Base-by-base conservation (phyloP, 306 rosid genomes). In the Quillaja saponaria region DNA sequence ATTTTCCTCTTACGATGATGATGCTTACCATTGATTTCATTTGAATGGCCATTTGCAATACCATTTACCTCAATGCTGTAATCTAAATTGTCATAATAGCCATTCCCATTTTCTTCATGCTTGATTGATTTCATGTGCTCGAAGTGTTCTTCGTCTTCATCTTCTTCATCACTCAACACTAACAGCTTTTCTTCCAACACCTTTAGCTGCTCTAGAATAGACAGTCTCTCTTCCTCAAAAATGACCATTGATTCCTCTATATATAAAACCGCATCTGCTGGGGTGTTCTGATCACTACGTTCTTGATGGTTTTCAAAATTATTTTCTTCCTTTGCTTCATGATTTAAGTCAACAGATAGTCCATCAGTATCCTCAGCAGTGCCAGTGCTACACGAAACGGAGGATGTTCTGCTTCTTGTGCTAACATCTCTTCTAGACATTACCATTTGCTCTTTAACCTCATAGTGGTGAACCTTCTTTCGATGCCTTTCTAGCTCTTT, bases 161-260 rank as follows among this genome's bases (percentile, higher is more conserved):
- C 85, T 68, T 84, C 96, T 55, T 80, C 88, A 16, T 76, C 76
- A 33, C 72, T 80, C 78, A 92, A 78, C 16, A 79, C 67, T 37
- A 86, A 82, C 65, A 92, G 90, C 82, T 91, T 91, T 66, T 82
- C 91, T 86, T 91, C 97, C 61, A 91, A 67, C 28, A 82, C 72
- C 73, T 89, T 86, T 19, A 91, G 81, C 75, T 88, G 91, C 63
- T 88, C 91, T 37, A 91, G 77, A 71, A 91, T 91, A 56, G 86
- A 84, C 31, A 84, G 39, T 75, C 96, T 88, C 70, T 91, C 96
- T 77, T 91, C 96, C 83, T 91, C 97, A 66, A 91, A 91, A 76
- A 59, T 77, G 41, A 81, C 71, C 75, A 91, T 58, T 48, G 97
- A 88, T 58, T 86, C 95, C 62, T 87, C 91, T 80, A 94, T 67